Evolutionary conservation across 306 rosid species (phyloP), one percentile per base, ranked within the genome.

Genomic region (Vicia sativa): DNA sequence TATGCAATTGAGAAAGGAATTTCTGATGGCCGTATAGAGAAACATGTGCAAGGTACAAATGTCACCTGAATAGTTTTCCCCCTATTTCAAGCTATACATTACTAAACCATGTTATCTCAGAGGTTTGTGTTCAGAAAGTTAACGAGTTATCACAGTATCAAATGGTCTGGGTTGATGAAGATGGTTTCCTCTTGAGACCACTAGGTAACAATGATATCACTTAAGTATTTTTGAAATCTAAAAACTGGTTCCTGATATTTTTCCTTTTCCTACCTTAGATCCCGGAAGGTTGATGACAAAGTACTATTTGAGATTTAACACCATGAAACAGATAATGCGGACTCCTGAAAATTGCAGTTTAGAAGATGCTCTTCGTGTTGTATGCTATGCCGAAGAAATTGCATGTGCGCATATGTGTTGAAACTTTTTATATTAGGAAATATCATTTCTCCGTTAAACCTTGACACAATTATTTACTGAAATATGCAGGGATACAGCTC

Each of bases 281-380:
- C 98, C 98, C 53, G 98, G 96, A 78, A 87, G 88, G 83, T 70
- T 92, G 81, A 90, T 92, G 96, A 87, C 96, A 34, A 92, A 88
- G 87, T 92, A 87, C 77, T 92, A 92, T 62, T 79, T 92, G 96
- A 92, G 93, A 84, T 92, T 92, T 67, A 82, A 83, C 70, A 87
- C 98, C 23, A 92, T 92, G 98, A 90, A 92, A 75, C 89, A 86
- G 79, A 87, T 92, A 55, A 92, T 92, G 89, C 84, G 79, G 79
- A 84, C 91, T 62, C 93, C 96, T 52, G 88, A 62, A 66, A 84
- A 66, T 74, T 92, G 88, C 84, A 84, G 88, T 64, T 64, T 86
- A 49, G 96, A 92, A 70, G 91, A 87, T 49, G 89, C 86, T n/a
- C 96, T 92, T 77, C 87, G 45, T 45, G 89, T 87, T 62, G 77